phyloP scores from a whole-genome alignment of 768 basidiomycete genomes.

The Lentinus tigrinus region DNA sequence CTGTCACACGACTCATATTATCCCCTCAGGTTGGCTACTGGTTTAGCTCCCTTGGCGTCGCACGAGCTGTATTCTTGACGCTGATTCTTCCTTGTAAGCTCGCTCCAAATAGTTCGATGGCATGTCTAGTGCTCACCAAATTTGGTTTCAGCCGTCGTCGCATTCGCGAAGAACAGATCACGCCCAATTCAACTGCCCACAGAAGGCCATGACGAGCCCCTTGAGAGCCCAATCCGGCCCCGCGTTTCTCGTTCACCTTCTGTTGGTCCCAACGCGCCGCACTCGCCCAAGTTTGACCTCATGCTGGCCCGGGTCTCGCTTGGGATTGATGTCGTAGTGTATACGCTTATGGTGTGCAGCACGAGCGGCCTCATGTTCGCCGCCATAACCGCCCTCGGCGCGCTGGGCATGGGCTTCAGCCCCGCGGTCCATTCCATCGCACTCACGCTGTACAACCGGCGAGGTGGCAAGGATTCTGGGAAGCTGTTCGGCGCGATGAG shows the following conservation, averaged over 20 bases:
- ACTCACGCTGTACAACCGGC: constrained; percentile 58
- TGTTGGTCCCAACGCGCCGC: constrained; percentile 21
- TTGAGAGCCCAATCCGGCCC: constrained; percentile 7
- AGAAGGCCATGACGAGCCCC: constrained; percentile 21
- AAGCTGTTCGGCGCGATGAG: constrained; percentile 79
- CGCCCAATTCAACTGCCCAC: constrained; percentile 26
- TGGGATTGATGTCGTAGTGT: constrained; percentile 51
- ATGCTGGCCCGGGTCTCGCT: constrained; percentile 61
- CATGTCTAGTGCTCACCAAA: background rate
- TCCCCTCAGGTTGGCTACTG: constrained; percentile 66
- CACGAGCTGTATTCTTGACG: constrained; percentile 55
- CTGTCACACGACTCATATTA: background rate
- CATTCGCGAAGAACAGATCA: constrained; percentile 46
- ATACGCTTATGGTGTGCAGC: constrained; percentile 41
- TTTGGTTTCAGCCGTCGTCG: constrained; percentile 55
- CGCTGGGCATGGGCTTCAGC: constrained; percentile 61
- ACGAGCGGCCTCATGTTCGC: constrained; percentile 51
- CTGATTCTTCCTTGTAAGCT: constrained; percentile 59
- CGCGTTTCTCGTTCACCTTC: background rate
- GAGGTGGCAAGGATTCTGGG: constrained; percentile 63
- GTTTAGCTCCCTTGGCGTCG: constrained; percentile 51
- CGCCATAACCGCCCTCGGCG: constrained; percentile 43
- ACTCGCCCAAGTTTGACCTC: constrained; percentile 66
- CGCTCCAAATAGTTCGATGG: background rate
- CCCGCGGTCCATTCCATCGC: constrained; percentile 75